phyloP scores from a whole-genome alignment of 805 yeast genomes.

The Geotrichum ghanense region DNA sequence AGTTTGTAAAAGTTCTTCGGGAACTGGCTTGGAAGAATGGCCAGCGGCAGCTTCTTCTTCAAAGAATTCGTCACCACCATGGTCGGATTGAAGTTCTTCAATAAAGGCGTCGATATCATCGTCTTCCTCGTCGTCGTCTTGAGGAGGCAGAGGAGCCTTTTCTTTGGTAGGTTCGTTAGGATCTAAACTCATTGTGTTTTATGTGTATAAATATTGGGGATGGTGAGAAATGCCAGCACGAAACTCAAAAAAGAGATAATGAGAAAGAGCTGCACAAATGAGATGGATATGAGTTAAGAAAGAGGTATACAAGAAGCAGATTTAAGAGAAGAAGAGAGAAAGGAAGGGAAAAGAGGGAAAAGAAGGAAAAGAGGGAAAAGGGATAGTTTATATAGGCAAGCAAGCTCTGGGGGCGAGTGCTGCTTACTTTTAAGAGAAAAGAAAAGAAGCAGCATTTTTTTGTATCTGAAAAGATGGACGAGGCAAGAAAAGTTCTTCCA shows the following conservation, averaged over 20 bases:
- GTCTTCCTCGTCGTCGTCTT: constrained; percentile 50
- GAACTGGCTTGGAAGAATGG: constrained; percentile 62
- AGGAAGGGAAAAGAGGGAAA: background rate
- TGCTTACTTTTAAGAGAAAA: too few species aligned
- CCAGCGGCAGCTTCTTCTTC: constrained; percentile 33
- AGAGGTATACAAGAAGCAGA: too few species aligned
- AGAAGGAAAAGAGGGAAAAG: background rate
- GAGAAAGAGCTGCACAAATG: background rate
- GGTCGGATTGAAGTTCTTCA: constrained; percentile 62
- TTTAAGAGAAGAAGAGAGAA: background rate
- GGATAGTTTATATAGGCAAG: background rate
- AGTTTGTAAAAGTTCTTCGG: constrained; percentile 77
- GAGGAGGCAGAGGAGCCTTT: constrained; percentile 15
- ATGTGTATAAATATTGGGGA: background rate
- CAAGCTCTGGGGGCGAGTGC: too few species aligned
- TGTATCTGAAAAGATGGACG: too few species aligned
- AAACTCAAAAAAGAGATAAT: background rate
- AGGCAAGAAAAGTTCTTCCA: too few species aligned
- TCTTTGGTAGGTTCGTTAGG: constrained; percentile 31
- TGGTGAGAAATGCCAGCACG: too few species aligned
- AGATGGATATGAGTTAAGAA: background rate
- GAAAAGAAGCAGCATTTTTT: too few species aligned
- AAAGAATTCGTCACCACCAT: constrained; percentile 33
- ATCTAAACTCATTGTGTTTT: background rate
- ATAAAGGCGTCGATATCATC: constrained; percentile 47